Conservation (phyloP, 495 filamentous ascomycete species). For the Penicillium cinerascens region DNA sequence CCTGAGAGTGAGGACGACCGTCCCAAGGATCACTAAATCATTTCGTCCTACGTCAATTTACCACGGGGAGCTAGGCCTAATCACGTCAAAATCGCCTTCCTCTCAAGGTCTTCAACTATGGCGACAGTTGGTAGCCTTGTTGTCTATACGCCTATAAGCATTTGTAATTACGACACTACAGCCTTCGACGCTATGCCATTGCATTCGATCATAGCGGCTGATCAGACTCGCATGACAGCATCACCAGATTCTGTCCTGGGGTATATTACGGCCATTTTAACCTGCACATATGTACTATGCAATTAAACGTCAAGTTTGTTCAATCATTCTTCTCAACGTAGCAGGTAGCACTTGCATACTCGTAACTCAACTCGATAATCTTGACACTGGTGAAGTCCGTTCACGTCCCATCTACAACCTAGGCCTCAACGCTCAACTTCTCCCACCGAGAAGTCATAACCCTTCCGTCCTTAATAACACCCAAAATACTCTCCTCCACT, state of each 20-base stretch:
- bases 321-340: not conserved
- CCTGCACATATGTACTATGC: not conserved
- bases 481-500: conserved; percentile 38
- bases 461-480: conserved; percentile 48
- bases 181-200: not conserved
- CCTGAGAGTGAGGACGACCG: not conserved
- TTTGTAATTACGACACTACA: conserved; percentile 15
- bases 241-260: not conserved
- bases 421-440: not conserved
- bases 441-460: conserved; percentile 22
- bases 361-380: not conserved
- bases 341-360: not conserved
- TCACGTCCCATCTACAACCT: too few relatives aligned
- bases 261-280: not conserved
- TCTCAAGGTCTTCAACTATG: not conserved
- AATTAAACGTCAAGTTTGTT: not conserved
- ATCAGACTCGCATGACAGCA: not conserved
- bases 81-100: not conserved
- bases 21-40: not conserved
- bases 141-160: conserved; percentile 8
- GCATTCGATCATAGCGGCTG: not conserved
- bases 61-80: not conserved
- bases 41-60: not conserved
- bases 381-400: not conserved
- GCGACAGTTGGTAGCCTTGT: not conserved